Evolutionary conservation across 192 early-diverging fungal species (phyloP), one percentile per base, ranked within the genome.

Genomic region (Coemansia nantahalensis): DNA sequence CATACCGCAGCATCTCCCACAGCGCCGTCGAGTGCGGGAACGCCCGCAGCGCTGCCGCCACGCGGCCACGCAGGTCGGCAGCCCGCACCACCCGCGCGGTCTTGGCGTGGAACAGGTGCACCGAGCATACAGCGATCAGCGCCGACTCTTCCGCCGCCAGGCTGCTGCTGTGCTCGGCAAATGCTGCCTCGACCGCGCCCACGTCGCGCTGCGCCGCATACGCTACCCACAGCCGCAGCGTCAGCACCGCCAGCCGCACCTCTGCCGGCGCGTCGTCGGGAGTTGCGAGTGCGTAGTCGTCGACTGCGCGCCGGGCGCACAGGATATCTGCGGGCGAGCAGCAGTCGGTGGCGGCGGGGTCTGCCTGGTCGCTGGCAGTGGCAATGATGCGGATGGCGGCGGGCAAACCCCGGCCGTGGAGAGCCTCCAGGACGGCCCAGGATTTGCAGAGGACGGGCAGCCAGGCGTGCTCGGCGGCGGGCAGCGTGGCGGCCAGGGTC

Each of bases 1-100:
- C 46, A 14, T 12, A 11, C 14, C 54, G 16, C 7, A 63, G 37
- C 54, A 70, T 70, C 15, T 70, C 55, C 67, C 67, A 70, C 24
- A 70, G 33, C 12, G 42, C 51, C 18, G 45, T 54, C 31, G 36
- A 63, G 34, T 62, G 55, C 14, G 60, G 60, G 22, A 36, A 54
- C n/a, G 7, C 30, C n/a, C 21, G 31, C 7, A 70, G 16, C 0
- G 55, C 49, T 3, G 8, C 16, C 37, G 50, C 38, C 53, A 63
- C 33, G 24, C 50, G 60, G 4, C 10, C n/a, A 18, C 67, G 67
- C 17, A 70, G 41, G 37, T 70, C 59, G 4, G 19, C 30, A 16
- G 47, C 55, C 4, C 60, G 51, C 14, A 59, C 32, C 19, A 63
- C 60, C 18, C 52, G 58, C 42, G 35, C 34, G 2, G 39, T 59